Evolutionary conservation across 75 land plant genomes (phyloP), one percentile per base, ranked within the genome.

Genomic region (Cunninghamia lanceolata): DNA sequence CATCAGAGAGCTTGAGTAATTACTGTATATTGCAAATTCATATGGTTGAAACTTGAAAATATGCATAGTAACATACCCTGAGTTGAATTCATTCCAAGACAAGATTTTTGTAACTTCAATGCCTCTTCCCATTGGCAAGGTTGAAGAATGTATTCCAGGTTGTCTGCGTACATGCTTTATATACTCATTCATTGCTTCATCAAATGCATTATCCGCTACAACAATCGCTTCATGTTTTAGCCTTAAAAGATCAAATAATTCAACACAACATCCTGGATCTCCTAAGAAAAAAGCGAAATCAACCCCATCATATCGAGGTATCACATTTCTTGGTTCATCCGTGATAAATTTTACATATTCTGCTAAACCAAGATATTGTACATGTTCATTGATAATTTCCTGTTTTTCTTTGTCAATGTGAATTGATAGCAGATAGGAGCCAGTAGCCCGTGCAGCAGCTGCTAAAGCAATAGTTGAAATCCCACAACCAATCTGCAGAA

Each of bases 401-500:
- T 91, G 92, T 56, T 89, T 89, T 30, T 84, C 83, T 38, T 70
- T 50, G 42, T 89, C 92, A 74, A 63, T 71, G 70, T 89, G 74
- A 38, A 91, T 82, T 35, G 88, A 91, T 43, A 63, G 38, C 43
- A 89, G 70, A 53, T 46, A 79, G 17, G 87, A 81, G 35, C 91
- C 88, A 47, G 92, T 91, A 36, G 92, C 86, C 68, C 86, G 80
- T 28, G 88, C 90, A 81, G 92, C 91, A 43, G 81, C 87, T 76
- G 92, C 92, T 53, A 91, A 86, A 10, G 92, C 88, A 71, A 91
- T 45, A 40, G 92, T 89, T 42, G 92, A 91, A 50, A 91, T 68
- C 70, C 92, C 92, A 66, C 92, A 89, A 36, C 92, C 92, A 80
- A 91, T 56, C 63, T 91, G 91, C 63, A 91, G 56, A 42, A 90